Evolutionary conservation across 1,284 basidiomycete species (phyloP).

Genomic region (Mixia osmundae): DNA sequence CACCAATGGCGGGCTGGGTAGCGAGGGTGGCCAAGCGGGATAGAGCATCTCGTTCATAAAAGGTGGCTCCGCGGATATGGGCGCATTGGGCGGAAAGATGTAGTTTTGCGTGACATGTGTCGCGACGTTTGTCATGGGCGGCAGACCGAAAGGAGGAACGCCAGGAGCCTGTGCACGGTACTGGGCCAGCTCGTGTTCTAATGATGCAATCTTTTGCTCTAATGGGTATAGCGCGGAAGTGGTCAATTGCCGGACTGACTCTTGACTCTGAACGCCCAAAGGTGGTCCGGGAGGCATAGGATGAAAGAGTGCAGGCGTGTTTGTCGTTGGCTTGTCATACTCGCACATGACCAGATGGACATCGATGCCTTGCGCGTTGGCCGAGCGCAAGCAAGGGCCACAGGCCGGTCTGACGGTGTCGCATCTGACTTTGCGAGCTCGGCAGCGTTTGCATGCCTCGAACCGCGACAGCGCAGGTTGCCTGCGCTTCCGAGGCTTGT

Average conservation of each 20-base stretch:
- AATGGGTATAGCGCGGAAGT: neutral
- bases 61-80: too few species aligned
- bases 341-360: constrained; percentile 4
- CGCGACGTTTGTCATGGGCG: too few species aligned
- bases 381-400: constrained; percentile 5
- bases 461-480: too few species aligned
- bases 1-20: constrained; percentile 5
- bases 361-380: constrained; percentile 3
- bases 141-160: too few species aligned
- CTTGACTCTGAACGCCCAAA: neutral
- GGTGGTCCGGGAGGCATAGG: neutral
- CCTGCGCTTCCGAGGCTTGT: too few species aligned
- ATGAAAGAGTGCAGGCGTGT: too few species aligned
- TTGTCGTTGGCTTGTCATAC: constrained; percentile 2
- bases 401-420: constrained; percentile 7
- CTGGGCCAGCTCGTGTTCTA: too few species aligned
- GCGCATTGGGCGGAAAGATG: too few species aligned
- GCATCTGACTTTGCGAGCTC: constrained; percentile 4
- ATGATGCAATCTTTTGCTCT: neutral
- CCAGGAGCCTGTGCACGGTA: too few species aligned
- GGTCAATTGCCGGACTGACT: neutral
- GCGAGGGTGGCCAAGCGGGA: neutral
- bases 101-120: too few species aligned
- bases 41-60: too few species aligned
- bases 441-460: neutral